Percentiles rank a stretch among this genome's conserved stretches.
Evolutionary conservation across 345 rosid genomes (phyloP).

Genomic region (Alliaria petiolata): DNA sequence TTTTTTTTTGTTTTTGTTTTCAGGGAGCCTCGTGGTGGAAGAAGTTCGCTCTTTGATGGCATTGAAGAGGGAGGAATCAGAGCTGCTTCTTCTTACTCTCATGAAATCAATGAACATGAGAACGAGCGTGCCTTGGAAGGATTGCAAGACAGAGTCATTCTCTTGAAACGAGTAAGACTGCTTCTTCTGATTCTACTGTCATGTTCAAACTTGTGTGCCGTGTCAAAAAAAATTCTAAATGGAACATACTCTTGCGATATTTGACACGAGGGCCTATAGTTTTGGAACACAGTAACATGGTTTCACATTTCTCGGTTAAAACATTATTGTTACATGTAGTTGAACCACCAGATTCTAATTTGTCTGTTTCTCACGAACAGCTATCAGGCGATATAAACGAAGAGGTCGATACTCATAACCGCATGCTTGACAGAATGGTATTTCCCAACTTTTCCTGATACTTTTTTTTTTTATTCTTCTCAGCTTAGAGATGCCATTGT

Average conservation of each 20-base stretch:
- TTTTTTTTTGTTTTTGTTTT: neutral
- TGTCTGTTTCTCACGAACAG: constrained; percentile 34
- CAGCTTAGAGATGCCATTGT: constrained; percentile 2
- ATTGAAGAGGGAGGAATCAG: constrained; percentile 97
- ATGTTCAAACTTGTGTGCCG: neutral
- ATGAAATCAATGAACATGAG: constrained; percentile 90
- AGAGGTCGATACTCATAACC: constrained; percentile 86
- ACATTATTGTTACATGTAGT: too few species aligned
- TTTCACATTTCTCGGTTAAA: neutral
- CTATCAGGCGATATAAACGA: constrained; percentile 86
- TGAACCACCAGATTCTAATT: too few species aligned
- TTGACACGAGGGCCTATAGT: neutral
- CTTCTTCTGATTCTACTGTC: neutral
- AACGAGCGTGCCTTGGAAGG: constrained; percentile 93
- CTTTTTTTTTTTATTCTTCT: neutral
- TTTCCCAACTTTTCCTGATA: neutral
- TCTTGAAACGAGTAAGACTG: constrained; percentile 77
- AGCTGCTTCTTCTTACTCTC: constrained; percentile 76
- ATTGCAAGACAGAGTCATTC: constrained; percentile 82
- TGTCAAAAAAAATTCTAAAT: neutral
- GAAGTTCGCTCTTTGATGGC: constrained; percentile 81
- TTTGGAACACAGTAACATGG: neutral
- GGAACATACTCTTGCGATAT: neutral
- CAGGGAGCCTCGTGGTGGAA: constrained; percentile 73
- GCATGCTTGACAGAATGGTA: constrained; percentile 87